These are phyloP conservation scores for Puya raimondii DNA, from an alignment of 176 grass and related monocot genomes.

Conservation along the genomic window DNA sequence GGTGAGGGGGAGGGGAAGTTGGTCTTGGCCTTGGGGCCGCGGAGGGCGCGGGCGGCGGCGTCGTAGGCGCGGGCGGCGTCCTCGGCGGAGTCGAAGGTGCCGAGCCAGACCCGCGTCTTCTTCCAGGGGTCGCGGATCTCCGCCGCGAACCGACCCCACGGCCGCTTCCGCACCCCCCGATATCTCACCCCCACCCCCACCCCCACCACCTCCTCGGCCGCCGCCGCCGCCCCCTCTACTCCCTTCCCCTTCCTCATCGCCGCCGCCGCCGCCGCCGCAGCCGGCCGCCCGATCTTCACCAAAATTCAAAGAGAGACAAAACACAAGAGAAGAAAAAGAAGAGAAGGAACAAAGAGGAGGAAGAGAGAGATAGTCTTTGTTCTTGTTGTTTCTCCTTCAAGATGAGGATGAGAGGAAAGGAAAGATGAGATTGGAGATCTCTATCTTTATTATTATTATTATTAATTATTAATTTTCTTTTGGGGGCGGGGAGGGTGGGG, in stretches of 20 bases:
- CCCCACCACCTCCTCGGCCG: neutral
- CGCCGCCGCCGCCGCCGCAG: neutral
- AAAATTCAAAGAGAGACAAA: too few species aligned
- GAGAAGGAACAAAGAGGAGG: neutral
- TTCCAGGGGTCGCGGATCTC: constrained; percentile 29
- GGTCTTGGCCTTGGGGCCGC: constrained; percentile 29
- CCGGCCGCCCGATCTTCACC: too few species aligned
- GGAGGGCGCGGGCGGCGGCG: constrained; percentile 23
- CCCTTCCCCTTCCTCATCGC: constrained; percentile 12
- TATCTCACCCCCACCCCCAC: constrained; percentile 2
- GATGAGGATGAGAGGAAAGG: neutral
- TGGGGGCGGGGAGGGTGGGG: too few species aligned
- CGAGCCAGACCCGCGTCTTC: constrained; percentile 24
- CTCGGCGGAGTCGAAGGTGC: constrained; percentile 34
- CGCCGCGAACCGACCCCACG: constrained; percentile 26
- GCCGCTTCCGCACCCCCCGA: constrained; percentile 30
- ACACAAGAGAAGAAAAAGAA: neutral
- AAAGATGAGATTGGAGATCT: neutral
- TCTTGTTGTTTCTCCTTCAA: neutral
- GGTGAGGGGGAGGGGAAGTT: constrained; percentile 22
- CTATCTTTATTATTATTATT: neutral
- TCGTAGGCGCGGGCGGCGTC: constrained; percentile 40
- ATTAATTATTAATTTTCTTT: too few species aligned
- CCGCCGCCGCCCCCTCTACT: neutral
- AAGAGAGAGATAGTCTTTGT: neutral